These are phyloP conservation scores for Fusarium goolgardi DNA, from an alignment of 2,329 filamentous ascomycete species.

Conservation along the genomic window DNA sequence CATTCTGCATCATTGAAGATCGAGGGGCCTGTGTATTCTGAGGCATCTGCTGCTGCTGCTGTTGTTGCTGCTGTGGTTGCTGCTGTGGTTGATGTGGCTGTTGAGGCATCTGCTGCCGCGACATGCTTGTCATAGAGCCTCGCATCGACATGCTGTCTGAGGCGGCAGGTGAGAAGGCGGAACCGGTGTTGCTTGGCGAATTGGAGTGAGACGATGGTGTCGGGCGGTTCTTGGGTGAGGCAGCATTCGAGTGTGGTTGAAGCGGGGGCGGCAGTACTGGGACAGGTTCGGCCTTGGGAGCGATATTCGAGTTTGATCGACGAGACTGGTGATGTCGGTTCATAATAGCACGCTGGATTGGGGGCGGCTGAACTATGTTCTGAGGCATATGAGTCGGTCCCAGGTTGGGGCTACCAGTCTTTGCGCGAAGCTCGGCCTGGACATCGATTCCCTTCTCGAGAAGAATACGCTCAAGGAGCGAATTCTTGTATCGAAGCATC, in stretches of 20 bases:
- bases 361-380: constrained; percentile 77
- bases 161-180: constrained; percentile 58
- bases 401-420: constrained; percentile 87
- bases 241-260: constrained; percentile 66
- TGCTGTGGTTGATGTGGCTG: constrained; percentile 44
- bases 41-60: constrained; percentile 41
- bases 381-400: constrained; percentile 75
- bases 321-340: constrained; percentile 82
- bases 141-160: constrained; percentile 63
- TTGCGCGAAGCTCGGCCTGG: constrained; percentile 92
- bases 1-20: constrained; percentile 54
- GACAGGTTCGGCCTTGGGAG: constrained; percentile 76
- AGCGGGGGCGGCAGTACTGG: constrained; percentile 59
- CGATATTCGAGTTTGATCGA: constrained; percentile 77
- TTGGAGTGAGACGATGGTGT: constrained; percentile 82
- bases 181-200: constrained; percentile 64
- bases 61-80: constrained; percentile 11
- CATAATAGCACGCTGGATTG: constrained; percentile 82
- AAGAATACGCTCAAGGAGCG: constrained; percentile 91
- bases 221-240: constrained; percentile 78
- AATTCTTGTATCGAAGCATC: constrained; percentile 99
- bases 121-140: constrained; percentile 50
- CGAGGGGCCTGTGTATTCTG: constrained; percentile 42
- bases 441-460: constrained; percentile 99
- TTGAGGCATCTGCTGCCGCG: constrained; percentile 50